phyloP scores from a whole-genome alignment of 75 land plant genomes.

The Larix kaempferi region DNA sequence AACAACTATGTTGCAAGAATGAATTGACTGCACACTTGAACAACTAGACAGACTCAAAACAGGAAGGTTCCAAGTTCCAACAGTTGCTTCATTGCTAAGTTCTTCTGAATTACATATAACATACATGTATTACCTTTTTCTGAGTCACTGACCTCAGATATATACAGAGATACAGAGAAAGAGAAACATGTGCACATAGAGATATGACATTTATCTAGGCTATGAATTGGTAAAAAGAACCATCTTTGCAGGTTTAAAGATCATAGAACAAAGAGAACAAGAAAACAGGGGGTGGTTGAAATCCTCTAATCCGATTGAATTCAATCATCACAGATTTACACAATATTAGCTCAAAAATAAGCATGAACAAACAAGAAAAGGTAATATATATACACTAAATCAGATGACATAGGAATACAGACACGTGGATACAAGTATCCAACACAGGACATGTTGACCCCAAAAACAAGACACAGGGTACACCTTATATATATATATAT shows the following conservation, averaged over 20 bases:
- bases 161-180: too few relatives aligned
- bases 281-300: neutral
- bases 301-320: neutral
- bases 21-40: neutral
- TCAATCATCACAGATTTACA: neutral
- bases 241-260: neutral
- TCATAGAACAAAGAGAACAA: neutral
- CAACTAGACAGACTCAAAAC: neutral
- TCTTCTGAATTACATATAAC: neutral
- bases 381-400: too few relatives aligned
- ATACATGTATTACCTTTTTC: neutral
- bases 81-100: neutral
- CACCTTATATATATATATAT: too few relatives aligned
- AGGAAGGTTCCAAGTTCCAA: slow-evolving; percentile 7
- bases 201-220: too few relatives aligned
- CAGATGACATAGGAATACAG: too few relatives aligned
- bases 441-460: too few relatives aligned
- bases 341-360: neutral
- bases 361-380: too few relatives aligned
- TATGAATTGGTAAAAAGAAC: too few relatives aligned
- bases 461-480: too few relatives aligned
- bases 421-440: too few relatives aligned
- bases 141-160: too few relatives aligned
- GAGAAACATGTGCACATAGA: too few relatives aligned
- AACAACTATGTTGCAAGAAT: neutral